A percentile compares a stretch with the other conserved stretches of the same genome.
phyloP scores from a whole-genome alignment of 352 stramenopile species.

The Sclerospora graminicola region DNA sequence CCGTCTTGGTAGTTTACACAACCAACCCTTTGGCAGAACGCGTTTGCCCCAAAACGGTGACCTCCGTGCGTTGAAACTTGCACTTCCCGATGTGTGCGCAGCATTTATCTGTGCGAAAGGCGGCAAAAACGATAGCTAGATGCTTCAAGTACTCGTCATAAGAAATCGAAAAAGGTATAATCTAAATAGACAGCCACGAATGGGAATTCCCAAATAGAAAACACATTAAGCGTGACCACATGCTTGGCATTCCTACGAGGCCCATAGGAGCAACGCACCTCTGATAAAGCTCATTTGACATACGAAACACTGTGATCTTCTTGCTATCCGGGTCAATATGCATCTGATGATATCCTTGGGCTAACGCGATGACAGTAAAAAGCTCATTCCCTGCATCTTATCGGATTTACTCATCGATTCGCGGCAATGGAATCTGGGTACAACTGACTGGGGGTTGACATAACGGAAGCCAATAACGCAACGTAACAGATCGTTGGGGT shows the following conservation, averaged over 20 bases:
- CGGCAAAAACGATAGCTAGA: too few relatives aligned
- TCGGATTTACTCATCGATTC: too few relatives aligned
- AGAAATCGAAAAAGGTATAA: not conserved
- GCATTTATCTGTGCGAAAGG: not conserved
- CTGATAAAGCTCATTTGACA: not conserved
- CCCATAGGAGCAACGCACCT: too few relatives aligned
- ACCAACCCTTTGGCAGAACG: not conserved
- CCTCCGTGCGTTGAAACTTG: not conserved
- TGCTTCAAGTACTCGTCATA: not conserved
- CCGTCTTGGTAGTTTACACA: not conserved
- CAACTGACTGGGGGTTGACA: too few relatives aligned
- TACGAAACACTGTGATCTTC: not conserved
- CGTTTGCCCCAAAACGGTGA: constrained; percentile 1
- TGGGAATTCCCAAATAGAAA: not conserved
- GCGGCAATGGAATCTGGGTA: too few relatives aligned
- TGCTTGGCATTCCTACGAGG: too few relatives aligned
- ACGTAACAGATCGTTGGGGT: not conserved
- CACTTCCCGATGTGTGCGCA: not conserved
- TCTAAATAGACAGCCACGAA: not conserved
- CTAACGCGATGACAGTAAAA: not conserved
- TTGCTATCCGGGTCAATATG: not conserved
- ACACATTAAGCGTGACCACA: not conserved
- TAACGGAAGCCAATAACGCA: too few relatives aligned
- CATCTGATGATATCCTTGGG: not conserved
- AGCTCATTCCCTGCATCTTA: not conserved